These are phyloP conservation scores for Zymoseptoria tritici DNA, from an alignment of 2,329 filamentous ascomycete genomes.

Conservation along the genomic window DNA sequence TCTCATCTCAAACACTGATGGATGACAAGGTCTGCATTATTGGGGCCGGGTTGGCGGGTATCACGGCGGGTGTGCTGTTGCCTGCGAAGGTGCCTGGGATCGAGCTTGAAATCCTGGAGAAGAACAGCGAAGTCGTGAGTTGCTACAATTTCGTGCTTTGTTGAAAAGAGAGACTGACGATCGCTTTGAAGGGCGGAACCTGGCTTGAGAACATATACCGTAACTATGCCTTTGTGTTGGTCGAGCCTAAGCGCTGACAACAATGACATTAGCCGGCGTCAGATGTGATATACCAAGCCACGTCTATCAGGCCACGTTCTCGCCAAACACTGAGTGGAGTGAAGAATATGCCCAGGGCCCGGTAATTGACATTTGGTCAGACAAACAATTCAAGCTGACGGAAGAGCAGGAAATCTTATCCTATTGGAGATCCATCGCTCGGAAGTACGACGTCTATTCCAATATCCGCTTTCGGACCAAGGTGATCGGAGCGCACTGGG, in stretches of 20 bases:
- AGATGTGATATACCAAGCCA: constrained; percentile 62
- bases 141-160: constrained; percentile 23
- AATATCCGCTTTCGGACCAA: constrained; percentile 49
- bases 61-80: constrained; percentile 58
- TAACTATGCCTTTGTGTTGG: background rate
- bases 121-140: constrained; percentile 57
- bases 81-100: constrained; percentile 63
- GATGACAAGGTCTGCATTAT: constrained; percentile 39
- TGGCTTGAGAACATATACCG: constrained; percentile 31
- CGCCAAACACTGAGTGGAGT: constrained; percentile 61
- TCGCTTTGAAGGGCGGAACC: constrained; percentile 36
- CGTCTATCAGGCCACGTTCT: constrained; percentile 62
- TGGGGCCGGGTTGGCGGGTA: constrained; percentile 57
- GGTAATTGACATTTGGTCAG: background rate
- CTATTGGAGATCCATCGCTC: constrained; percentile 58
- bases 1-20: background rate
- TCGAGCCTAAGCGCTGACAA: background rate
- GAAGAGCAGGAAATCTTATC: constrained; percentile 58
- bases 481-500: constrained; percentile 53
- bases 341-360: constrained; percentile 58
- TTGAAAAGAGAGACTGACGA: constrained; percentile 4
- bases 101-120: constrained; percentile 59
- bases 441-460: constrained; percentile 58
- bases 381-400: constrained; percentile 59
- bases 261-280: background rate